Evolutionary conservation across 2,329 filamentous ascomycete species (phyloP), one percentile per base, ranked within the genome.

Genomic region (Pestalotiopsis sp.): DNA sequence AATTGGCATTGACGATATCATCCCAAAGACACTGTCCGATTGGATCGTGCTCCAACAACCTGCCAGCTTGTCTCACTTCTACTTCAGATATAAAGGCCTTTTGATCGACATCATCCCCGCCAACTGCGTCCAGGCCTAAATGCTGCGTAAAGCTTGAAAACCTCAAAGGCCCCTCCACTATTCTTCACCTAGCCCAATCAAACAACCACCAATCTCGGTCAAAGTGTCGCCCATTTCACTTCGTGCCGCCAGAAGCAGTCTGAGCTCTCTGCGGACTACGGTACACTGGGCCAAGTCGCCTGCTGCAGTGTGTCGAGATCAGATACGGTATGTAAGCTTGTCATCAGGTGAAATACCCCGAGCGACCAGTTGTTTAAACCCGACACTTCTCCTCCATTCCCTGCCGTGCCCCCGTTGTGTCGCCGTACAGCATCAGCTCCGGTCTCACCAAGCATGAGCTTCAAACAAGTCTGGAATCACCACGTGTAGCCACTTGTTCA

Each of bases 311-410:
- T 45, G 57, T 52, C 68, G 63, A 64, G 63, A 20, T 23, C 64
- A 36, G n/a, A 60, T 60, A 20, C 52, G 66, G 68, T 70, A 66
- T 61, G 68, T 70, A 41, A 66, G 63, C 27, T 39, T 66, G 17
- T 11, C 12, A 27, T 20, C n/a, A 13, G 20, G 7, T 4, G 25
- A 64, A 36, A 13, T 39, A 7, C 41, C 63, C 63, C 20, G 36
- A 56, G 20, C 27, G 31, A 36, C 2, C 31, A 36, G 12, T 25
- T 31, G 39, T 17, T 6, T 63, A 38, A 12, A 41, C 60, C 60
- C 60, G 38, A 36, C 60, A 64, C 20, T 14, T 52, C 20, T 20
- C 41, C 13, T n/a, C 45, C 45, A 3, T 52, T 52, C 17, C 45
- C 45, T n/a, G 17, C 20, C 20, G 45, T 52, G 17, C 45, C 45